phyloP scores from a whole-genome alignment of 2,329 filamentous ascomycete species.

The Xylariaceae sp. region DNA sequence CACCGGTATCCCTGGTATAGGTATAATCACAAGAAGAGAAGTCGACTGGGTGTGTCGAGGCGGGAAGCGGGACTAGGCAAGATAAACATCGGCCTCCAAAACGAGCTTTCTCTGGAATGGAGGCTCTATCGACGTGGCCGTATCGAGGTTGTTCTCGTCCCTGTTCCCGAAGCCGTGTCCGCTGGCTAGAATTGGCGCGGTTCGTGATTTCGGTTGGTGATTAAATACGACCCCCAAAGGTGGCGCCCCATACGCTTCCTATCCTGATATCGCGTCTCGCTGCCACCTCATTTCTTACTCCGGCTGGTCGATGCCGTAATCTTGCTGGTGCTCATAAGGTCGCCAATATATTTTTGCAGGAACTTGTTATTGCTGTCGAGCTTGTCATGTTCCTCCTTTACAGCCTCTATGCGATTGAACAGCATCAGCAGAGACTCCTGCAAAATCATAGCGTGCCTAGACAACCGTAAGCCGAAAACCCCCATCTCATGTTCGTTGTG shows the following conservation, averaged over 20 bases:
- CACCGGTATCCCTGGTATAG: conserved; percentile 30
- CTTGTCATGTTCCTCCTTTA: conserved; percentile 92
- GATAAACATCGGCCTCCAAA: conserved; percentile 8
- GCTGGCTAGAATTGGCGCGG: conserved; percentile 3
- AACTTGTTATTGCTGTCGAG: conserved; percentile 97
- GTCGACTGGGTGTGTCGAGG: conserved; percentile 17
- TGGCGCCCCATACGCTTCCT: conserved; percentile 1
- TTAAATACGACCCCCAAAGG: conserved; percentile 2
- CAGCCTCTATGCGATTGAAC: conserved; percentile 89
- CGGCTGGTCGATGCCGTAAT: conserved; percentile 57
- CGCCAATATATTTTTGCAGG: conserved; percentile 94
- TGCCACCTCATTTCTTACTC: conserved; percentile 48
- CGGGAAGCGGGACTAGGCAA: conserved; percentile 22
- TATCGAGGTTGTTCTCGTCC: background rate
- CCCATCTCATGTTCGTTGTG: background rate
- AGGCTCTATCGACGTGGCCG: conserved; percentile 2
- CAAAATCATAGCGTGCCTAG: conserved; percentile 79
- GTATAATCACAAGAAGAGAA: conserved; percentile 30
- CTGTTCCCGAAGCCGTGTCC: background rate
- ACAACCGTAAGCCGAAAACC: conserved; percentile 2
- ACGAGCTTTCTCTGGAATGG: conserved; percentile 4
- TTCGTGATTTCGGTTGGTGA: conserved; percentile 1
- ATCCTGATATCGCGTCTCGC: conserved; percentile 4
- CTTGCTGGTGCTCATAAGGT: conserved; percentile 83
- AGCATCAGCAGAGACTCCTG: conserved; percentile 87